phyloP scores from a whole-genome alignment of 2,329 filamentous ascomycete species.

The Aspergillus persii region DNA sequence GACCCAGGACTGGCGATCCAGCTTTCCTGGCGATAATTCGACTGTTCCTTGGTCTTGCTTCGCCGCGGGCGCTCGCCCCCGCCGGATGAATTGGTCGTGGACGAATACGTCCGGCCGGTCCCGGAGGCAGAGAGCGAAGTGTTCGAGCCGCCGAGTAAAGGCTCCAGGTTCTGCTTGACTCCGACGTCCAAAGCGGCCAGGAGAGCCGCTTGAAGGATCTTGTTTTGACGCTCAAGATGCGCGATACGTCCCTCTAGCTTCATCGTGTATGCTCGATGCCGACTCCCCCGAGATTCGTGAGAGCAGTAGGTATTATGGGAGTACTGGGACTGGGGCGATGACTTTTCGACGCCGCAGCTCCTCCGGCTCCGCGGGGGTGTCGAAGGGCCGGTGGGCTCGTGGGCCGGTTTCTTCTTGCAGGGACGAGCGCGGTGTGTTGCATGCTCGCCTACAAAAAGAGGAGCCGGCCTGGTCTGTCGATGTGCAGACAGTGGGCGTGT shows the following conservation, averaged over 20 bases:
- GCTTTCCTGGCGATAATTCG: constrained; percentile 24
- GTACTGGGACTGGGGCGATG: constrained; percentile 23
- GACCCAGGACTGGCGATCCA: constrained; percentile 30
- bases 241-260: constrained; percentile 39
- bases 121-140: constrained; percentile 18
- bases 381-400: constrained; percentile 15
- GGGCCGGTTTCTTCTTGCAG: constrained; percentile 6
- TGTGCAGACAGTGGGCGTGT: constrained; percentile 7
- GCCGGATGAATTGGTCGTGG: constrained; percentile 18
- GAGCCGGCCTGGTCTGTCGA: constrained; percentile 13
- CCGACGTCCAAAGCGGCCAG: constrained; percentile 40
- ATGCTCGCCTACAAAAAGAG: constrained; percentile 9
- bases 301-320: constrained; percentile 23
- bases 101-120: constrained; percentile 18
- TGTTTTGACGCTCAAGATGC: constrained; percentile 43
- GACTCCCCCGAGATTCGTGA: constrained; percentile 19
- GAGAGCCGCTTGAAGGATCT: constrained; percentile 42
- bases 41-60: constrained; percentile 4
- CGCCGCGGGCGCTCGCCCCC: constrained; percentile 8
- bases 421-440: constrained; percentile 2
- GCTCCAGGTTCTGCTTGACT: constrained; percentile 30
- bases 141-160: constrained; percentile 22
- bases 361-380: constrained; percentile 24
- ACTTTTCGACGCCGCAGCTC: constrained; percentile 18
- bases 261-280: constrained; percentile 15